Base-by-base conservation (phyloP, 2,329 filamentous ascomycete genomes). In the Penicillium nordicum region DNA sequence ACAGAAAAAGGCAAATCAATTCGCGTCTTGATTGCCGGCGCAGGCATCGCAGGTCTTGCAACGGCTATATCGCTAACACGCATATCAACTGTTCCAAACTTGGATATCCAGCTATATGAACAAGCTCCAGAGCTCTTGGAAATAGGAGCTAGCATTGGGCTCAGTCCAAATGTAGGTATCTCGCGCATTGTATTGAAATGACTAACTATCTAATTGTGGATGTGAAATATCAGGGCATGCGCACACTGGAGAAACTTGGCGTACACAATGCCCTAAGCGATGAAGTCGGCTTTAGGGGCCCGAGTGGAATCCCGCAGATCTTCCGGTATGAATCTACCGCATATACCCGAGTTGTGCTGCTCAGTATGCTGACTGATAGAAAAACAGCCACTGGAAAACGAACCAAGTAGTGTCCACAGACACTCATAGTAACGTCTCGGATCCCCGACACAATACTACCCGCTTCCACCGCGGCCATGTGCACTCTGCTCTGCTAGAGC, bases 51-150 rank as follows among this genome's bases (percentile, higher is more conserved):
- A 73, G n/a, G 80, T 0, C 73, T 82, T 5, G 75, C 75, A 14
- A 72, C 79, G 2, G 78, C 78, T 11, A 78, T 81, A 27, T 78
- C 78, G 3, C 69, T 82, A 2, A 25, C 40, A 16, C 54, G 57
- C 21, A 49, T 62, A 23, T 53, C 61, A 5, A 32, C 37, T 11
- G 6, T 60, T 27, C 25, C 11, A 62, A 67, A 73, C 9, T 65
- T 82, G 36, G 70, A 78, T 23, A 74, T 82, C 0, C 74, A 81
- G 55, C 67, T 83, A 25, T 83, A 81, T 59, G 81, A 83, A 54
- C 74, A 76, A 38, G 77, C 81, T 0, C 62, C 67, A 1, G 76
- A 78, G 45, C 61, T 60, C 5, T 27, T 53, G 12, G 59, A 63
- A 30, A 62, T 63, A 16, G 57, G 59, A 29, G 61, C 57, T 9